Evolutionary conservation across 306 rosid genomes (phyloP).

Genomic region (Cucumis melo): DNA sequence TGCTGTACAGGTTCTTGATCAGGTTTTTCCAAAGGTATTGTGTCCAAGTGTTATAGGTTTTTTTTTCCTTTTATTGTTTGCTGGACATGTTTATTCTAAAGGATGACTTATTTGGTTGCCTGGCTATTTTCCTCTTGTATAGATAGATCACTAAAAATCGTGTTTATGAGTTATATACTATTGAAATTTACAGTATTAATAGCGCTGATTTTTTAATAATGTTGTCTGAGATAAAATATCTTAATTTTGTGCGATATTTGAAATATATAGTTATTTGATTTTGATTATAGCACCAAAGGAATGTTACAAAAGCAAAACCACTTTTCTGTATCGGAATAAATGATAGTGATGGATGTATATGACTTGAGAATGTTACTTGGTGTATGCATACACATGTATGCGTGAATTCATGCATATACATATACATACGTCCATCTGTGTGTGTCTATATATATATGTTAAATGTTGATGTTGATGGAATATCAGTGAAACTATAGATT

Average conservation of each 20-base stretch:
- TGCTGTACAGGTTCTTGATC: conserved; percentile 56
- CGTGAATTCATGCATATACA: too few species aligned
- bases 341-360: neutral
- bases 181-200: neutral
- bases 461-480: too few species aligned
- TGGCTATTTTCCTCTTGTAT: neutral
- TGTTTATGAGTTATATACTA: neutral
- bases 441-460: too few species aligned
- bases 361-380: neutral
- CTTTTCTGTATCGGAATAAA: neutral
- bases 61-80: neutral
- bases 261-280: neutral
- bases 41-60: neutral
- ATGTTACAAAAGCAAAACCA: neutral
- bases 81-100: neutral
- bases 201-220: neutral
- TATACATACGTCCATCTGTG: too few species aligned
- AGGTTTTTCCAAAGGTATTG: conserved; percentile 79
- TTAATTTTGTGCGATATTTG: neutral
- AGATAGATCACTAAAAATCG: neutral
- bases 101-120: neutral
- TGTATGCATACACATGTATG: neutral
- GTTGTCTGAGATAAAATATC: neutral
- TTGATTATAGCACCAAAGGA: neutral
- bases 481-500: too few species aligned